phyloP scores from a whole-genome alignment of 306 rosid genomes.

The Corylus heterophylla region DNA sequence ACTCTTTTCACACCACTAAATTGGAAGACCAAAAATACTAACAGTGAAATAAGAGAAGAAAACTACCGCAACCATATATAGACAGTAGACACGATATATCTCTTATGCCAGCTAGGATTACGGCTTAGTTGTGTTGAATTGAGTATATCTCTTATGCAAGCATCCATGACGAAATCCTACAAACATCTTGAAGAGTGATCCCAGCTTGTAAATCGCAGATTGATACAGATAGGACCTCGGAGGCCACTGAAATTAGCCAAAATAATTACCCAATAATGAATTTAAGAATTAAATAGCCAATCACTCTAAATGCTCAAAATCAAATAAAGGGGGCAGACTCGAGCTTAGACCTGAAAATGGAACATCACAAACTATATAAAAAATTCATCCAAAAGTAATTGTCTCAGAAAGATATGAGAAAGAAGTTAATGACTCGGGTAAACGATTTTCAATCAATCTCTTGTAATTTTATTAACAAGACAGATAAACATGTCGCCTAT shows the following conservation, averaged over 20 bases:
- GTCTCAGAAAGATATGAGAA: not conserved
- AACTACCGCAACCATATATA: not conserved
- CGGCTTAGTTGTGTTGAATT: not conserved
- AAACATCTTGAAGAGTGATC: not conserved
- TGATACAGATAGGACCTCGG: not conserved
- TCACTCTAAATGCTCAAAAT: not conserved
- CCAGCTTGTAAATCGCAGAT: not conserved
- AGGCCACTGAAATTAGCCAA: not conserved
- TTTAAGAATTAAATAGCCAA: not conserved
- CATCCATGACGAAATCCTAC: not conserved
- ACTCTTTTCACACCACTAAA: not conserved
- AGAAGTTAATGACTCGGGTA: not conserved
- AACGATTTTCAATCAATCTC: not conserved
- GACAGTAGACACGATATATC: not conserved
- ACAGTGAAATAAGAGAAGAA: not conserved
- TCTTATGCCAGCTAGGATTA: not conserved
- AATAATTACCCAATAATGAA: not conserved
- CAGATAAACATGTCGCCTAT: not conserved
- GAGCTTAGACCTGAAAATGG: not conserved
- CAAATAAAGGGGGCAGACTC: not conserved
- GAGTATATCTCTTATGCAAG: not conserved
- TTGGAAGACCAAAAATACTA: not conserved
- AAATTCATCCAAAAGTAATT: not conserved
- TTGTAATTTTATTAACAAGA: not conserved
- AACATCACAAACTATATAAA: not conserved